A percentile compares a stretch with the other conserved stretches of the same genome.
phyloP scores from a whole-genome alignment of 371 early-diverging fungal species.

The Rhizopus arrhizus region DNA sequence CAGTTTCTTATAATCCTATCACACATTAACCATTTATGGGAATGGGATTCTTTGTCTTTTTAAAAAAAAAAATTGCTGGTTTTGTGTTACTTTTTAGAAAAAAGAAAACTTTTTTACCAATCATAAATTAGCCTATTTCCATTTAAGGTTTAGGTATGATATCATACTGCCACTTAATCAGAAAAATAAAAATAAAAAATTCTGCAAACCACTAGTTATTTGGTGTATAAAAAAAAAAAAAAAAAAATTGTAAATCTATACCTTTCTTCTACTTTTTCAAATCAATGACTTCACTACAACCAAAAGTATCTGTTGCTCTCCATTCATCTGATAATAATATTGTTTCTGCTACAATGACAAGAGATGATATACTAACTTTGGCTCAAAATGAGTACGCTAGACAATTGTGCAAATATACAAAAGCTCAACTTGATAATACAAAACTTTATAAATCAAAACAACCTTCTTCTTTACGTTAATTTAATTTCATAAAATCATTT shows the following conservation, averaged over 20 bases:
- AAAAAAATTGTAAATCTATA: neutral
- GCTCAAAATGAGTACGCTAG: conserved; percentile 48
- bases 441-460: conserved; percentile 11
- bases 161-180: no score
- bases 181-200: no score
- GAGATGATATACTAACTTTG: conserved; percentile 37
- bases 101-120: no score
- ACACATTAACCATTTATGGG: no score
- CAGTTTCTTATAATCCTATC: no score
- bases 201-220: no score
- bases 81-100: no score
- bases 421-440: conserved; percentile 35
- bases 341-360: conserved; percentile 16
- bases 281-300: neutral
- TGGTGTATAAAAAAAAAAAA: neutral
- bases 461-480: neutral
- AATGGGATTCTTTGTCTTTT: no score
- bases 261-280: no score
- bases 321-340: neutral
- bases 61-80: no score
- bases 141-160: no score
- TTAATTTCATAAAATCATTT: neutral
- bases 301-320: neutral
- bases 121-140: no score
- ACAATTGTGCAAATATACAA: conserved; percentile 41